Base-by-base conservation (phyloP, 75 land plant genomes). In the Adiantum capillusveneris region DNA sequence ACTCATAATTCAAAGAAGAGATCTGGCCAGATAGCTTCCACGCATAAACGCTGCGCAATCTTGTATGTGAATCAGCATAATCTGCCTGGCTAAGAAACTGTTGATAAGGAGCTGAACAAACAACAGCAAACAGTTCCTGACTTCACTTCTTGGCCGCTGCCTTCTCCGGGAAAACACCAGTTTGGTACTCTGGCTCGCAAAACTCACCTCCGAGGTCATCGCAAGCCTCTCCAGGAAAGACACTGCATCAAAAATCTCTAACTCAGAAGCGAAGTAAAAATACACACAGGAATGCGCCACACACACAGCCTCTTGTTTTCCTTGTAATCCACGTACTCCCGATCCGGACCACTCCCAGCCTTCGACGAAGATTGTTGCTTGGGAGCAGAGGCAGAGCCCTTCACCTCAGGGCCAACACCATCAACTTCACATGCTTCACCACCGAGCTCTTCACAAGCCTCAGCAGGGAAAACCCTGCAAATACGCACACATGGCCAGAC, bases 161-260 rank as follows among this genome's bases (percentile, higher is more conserved):
- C n/a, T n/a, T n/a, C n/a, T n/a, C n/a, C n/a, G n/a, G n/a, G n/a
- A n/a, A n/a, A n/a, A n/a, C n/a, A n/a, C n/a, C n/a, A n/a, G n/a
- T n/a, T n/a, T n/a, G n/a, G n/a, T 71, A 75, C 3, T 75, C 76
- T 5, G 75, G 51, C 37, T 71, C 72, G 28, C 88, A 87, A 63
- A 87, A 87, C 56, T 81, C 84, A 42, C 91, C 91, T 57, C 91
- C 91, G 31, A 87, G 88, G 51, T 81, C 84, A 73, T 87, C 91
- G 54, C 91, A 87, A 34, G 91, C 88, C 48, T 87, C 91, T 1
- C 57, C 84, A 36, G n/a, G n/a, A n/a, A n/a, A n/a, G n/a, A n/a
- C n/a, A n/a, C n/a, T n/a, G n/a, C n/a, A n/a, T n/a, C n/a, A 18
- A n/a, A 57, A 11, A 25, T 14, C 13, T 6, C 25, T 17, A 59